Conservation (phyloP, 2,329 filamentous ascomycete genomes). For the Botryotinia globosa region DNA sequence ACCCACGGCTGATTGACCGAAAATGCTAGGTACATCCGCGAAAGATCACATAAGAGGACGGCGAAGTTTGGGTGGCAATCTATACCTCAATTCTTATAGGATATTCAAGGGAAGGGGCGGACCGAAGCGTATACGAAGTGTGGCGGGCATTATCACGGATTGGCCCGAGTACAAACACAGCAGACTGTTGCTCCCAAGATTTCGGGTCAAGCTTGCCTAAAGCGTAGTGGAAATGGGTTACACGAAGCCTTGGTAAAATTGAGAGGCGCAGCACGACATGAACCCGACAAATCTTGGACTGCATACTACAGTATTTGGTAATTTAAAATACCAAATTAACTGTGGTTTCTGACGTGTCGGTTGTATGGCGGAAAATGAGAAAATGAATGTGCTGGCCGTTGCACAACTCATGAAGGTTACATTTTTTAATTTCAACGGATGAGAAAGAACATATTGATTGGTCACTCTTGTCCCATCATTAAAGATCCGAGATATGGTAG, state of each 20-base stretch:
- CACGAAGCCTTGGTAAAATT: constrained; percentile 4
- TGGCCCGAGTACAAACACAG: constrained; percentile 18
- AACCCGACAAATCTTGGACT: constrained; percentile 19
- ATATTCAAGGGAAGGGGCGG: constrained; percentile 6
- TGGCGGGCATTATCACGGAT: constrained; percentile 11
- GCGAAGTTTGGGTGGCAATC: background rate
- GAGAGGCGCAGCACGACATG: constrained; percentile 20
- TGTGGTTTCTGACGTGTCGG: constrained; percentile 20
- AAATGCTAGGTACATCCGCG: constrained; percentile 6
- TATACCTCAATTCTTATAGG: constrained; percentile 10
- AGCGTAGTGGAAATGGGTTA: constrained; percentile 6
- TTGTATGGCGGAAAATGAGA: constrained; percentile 9
- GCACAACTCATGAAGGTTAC: constrained; percentile 18
- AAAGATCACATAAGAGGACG: background rate
- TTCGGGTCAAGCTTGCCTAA: constrained; percentile 21
- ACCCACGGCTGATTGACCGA: constrained; percentile 2
- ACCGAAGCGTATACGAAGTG: constrained; percentile 13
- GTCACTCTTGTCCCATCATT: background rate
- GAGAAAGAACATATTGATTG: constrained; percentile 12
- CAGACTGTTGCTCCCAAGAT: constrained; percentile 19
- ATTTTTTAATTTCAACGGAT: constrained; percentile 14
- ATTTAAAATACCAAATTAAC: constrained; percentile 11
- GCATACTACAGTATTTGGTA: constrained; percentile 14
- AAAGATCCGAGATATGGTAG: constrained; percentile 18
- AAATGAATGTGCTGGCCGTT: constrained; percentile 18